Percentiles rank a stretch among this genome's conserved stretches.
These are phyloP conservation scores for Penicillium robsamsonii DNA, from an alignment of 495 filamentous ascomycete species.

Conservation along the genomic window DNA sequence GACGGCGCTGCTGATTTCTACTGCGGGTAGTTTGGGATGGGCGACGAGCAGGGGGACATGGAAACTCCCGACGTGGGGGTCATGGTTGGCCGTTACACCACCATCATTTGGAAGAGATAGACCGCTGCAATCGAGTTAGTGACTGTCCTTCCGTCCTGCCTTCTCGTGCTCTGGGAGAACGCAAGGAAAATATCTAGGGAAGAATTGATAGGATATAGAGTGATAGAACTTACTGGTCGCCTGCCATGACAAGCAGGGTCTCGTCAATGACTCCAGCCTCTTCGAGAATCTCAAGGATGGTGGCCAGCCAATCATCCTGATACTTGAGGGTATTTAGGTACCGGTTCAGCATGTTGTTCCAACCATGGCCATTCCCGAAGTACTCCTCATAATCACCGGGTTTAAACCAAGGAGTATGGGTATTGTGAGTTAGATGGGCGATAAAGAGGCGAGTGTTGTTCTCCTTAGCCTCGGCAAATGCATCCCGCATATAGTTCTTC, in stretches of 20 bases:
- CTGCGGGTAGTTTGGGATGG: constrained; percentile 37
- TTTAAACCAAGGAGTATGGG: constrained; percentile 42
- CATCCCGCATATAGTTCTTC: constrained; percentile 37
- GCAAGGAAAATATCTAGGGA: not conserved
- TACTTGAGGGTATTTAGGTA: constrained; percentile 43
- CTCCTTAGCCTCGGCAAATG: constrained; percentile 33
- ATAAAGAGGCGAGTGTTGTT: constrained; percentile 40
- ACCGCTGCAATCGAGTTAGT: constrained; percentile 16
- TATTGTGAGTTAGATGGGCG: constrained; percentile 43
- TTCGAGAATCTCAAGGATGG: constrained; percentile 37
- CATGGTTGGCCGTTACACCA: constrained; percentile 32
- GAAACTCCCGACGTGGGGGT: constrained; percentile 40
- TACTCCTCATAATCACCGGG: constrained; percentile 39
- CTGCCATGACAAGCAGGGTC: constrained; percentile 43
- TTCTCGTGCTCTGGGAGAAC: too few species aligned
- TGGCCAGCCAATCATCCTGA: constrained; percentile 38
- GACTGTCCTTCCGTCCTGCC: too few species aligned
- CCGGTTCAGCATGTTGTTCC: constrained; percentile 36
- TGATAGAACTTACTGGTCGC: constrained; percentile 39
- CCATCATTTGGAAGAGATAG: constrained; percentile 35
- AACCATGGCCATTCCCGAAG: constrained; percentile 21
- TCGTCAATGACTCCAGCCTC: constrained; percentile 39
- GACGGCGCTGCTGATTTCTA: constrained; percentile 33
- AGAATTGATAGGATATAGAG: not conserved
- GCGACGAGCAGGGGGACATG: constrained; percentile 41